A percentile compares a stretch with the other conserved stretches of the same genome.
Evolutionary conservation across 345 rosid genomes (phyloP).

Genomic region (Murraya paniculata): DNA sequence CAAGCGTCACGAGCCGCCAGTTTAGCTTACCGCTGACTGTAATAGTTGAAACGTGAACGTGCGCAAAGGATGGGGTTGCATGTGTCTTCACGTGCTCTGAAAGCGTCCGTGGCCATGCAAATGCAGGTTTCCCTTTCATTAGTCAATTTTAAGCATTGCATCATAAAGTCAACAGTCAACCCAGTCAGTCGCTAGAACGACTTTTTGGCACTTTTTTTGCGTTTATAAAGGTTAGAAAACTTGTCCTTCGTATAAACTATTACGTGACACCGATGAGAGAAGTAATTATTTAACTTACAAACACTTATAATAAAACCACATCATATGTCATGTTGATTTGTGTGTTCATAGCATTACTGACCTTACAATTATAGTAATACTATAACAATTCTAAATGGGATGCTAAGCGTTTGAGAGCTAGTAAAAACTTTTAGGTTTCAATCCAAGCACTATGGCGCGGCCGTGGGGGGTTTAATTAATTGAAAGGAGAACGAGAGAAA

Average conservation of each 20-base stretch:
- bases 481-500: background rate
- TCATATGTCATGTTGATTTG: too few relatives aligned
- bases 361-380: too few relatives aligned
- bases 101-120: constrained; percentile 13
- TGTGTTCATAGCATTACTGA: too few relatives aligned
- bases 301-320: too few relatives aligned
- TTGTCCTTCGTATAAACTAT: too few relatives aligned
- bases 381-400: too few relatives aligned
- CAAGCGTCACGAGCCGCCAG: background rate
- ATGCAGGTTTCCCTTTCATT: background rate
- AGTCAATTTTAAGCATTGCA: background rate
- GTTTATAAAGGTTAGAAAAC: too few relatives aligned
- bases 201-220: background rate
- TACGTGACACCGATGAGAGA: too few relatives aligned
- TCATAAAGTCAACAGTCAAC: background rate
- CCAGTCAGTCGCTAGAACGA: background rate
- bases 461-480: background rate
- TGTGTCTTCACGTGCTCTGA: constrained; percentile 38
- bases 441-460: background rate
- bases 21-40: background rate
- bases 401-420: too few relatives aligned
- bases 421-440: too few relatives aligned
- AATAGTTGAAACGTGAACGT: too few relatives aligned
- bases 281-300: too few relatives aligned
- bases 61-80: constrained; percentile 5